Evolutionary conservation across 345 rosid species (phyloP).

Genomic region (Citrus maxima): DNA sequence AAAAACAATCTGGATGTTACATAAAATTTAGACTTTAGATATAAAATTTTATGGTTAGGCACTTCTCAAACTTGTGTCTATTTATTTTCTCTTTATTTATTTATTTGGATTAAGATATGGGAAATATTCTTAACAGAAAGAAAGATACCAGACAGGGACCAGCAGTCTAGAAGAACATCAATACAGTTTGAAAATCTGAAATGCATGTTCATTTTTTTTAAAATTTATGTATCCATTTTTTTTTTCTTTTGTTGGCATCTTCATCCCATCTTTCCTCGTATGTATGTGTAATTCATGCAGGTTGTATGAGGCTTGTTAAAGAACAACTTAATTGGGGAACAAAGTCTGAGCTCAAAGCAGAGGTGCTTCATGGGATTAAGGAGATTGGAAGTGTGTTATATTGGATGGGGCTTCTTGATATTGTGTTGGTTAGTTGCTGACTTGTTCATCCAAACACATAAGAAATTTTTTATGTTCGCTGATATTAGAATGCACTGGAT

Average conservation of each 20-base stretch:
- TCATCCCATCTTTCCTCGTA: not conserved
- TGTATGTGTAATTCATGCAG: constrained; percentile 32
- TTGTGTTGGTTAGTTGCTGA: constrained; percentile 70
- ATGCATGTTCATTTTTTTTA: not conserved
- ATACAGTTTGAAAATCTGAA: not conserved
- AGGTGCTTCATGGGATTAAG: constrained; percentile 84
- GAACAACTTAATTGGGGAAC: constrained; percentile 90
- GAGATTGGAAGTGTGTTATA: constrained; percentile 96
- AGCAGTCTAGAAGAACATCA: not conserved
- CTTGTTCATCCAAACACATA: constrained; percentile 10
- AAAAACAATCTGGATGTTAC: not conserved
- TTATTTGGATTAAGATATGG: not conserved
- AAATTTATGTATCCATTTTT: not conserved
- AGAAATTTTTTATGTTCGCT: not conserved
- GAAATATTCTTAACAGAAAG: not conserved
- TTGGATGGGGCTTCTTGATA: constrained; percentile 94
- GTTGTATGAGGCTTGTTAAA: constrained; percentile 91
- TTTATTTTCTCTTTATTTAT: not conserved
- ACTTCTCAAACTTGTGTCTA: not conserved
- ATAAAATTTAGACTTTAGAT: not conserved
- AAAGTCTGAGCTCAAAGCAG: constrained; percentile 85
- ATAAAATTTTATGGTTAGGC: not conserved
- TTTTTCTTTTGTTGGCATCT: not conserved
- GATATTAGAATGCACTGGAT: not conserved
- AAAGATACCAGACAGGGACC: not conserved